Conservation (phyloP, 805 yeast genomes). For the Candida chilensis region DNA sequence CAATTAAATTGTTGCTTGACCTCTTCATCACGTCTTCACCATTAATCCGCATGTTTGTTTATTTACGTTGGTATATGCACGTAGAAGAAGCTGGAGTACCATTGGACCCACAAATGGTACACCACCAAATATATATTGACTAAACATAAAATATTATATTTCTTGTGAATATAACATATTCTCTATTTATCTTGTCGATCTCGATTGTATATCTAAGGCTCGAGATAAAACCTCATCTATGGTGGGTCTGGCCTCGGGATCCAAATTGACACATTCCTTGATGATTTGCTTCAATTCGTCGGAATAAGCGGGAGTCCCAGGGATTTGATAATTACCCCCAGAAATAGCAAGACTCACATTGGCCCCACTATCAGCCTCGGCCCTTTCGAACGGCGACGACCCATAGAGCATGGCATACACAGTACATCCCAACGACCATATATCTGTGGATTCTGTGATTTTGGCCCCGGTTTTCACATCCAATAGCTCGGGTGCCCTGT, state of each 20-base stretch:
- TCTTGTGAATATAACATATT: not conserved
- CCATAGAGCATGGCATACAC: conserved; percentile 72
- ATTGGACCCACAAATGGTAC: too few relatives aligned
- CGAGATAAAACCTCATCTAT: conserved; percentile 47
- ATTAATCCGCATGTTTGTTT: too few relatives aligned
- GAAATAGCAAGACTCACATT: conserved; percentile 68
- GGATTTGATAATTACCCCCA: conserved; percentile 55
- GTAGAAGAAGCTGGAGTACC: too few relatives aligned
- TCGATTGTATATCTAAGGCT: conserved; percentile 32
- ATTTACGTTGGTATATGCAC: too few relatives aligned
- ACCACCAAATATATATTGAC: too few relatives aligned
- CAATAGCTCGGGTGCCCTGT: conserved; percentile 83
- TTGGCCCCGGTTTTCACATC: conserved; percentile 62
- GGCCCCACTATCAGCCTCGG: conserved; percentile 76
- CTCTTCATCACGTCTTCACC: too few relatives aligned
- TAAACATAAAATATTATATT: not conserved
- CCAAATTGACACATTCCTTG: conserved; percentile 48
- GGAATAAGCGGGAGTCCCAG: conserved; percentile 43
- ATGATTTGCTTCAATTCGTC: conserved; percentile 49
- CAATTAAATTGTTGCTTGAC: too few relatives aligned
- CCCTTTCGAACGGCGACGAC: conserved; percentile 79
- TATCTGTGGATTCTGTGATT: conserved; percentile 69
- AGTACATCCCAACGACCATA: conserved; percentile 90
- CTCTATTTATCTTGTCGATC: not conserved
- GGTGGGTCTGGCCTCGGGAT: conserved; percentile 54